phyloP scores from a whole-genome alignment of 2,329 filamentous ascomycete species.

The Neonectria neomacrospora region DNA sequence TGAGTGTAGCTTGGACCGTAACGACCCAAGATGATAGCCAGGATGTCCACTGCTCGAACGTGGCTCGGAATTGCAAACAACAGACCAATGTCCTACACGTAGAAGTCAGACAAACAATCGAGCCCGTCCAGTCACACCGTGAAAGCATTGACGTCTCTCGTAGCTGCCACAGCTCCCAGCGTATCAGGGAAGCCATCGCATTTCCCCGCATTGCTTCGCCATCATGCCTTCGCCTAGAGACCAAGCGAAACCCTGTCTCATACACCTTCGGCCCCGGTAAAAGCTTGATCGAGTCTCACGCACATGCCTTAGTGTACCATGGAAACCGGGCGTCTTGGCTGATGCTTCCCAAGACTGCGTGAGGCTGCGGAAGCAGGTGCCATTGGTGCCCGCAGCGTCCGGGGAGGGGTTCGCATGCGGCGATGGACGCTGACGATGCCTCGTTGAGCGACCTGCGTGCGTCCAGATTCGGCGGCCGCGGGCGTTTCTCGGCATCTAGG shows the following conservation, averaged over 20 bases:
- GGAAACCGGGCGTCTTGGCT: too few species aligned
- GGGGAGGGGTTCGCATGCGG: conserved; percentile 34
- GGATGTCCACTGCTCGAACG: neutral
- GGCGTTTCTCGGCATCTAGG: conserved; percentile 39
- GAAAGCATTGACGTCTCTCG: neutral
- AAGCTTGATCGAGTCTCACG: conserved; percentile 16
- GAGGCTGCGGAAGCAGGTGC: conserved; percentile 22
- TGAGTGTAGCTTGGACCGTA: neutral
- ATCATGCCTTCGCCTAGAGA: neutral
- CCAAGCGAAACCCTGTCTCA: conserved; percentile 3
- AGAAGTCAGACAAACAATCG: neutral
- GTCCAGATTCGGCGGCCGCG: conserved; percentile 21
- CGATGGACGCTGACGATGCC: conserved; percentile 30
- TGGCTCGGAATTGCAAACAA: neutral
- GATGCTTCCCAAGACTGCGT: conserved; percentile 24
- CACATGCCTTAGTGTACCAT: neutral
- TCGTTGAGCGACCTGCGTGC: conserved; percentile 28
- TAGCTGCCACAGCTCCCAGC: neutral
- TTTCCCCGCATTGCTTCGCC: conserved; percentile 9
- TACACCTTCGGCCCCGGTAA: conserved; percentile 6
- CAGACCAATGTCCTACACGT: too few species aligned
- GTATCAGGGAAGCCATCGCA: neutral
- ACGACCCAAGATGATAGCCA: neutral
- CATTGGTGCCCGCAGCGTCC: conserved; percentile 43
- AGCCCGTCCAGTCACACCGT: neutral